Conservation (phyloP, 176 grass and related monocot species). For the Oryza punctata region DNA sequence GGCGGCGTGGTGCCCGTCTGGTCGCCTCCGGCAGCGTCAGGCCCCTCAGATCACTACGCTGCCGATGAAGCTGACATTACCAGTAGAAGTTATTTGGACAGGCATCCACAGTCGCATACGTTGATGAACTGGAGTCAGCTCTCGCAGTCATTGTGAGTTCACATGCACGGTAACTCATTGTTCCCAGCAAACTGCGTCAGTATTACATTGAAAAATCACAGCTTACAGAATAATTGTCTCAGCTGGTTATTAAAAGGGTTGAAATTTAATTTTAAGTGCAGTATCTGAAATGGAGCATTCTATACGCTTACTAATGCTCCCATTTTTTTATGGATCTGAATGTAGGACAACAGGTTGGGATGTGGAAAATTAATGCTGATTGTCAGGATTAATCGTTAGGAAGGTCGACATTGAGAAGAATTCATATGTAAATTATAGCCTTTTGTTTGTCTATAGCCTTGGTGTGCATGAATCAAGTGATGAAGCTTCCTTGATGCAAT, state of each 20-base stretch:
- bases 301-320: conserved; percentile 29
- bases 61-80: conserved; percentile 66
- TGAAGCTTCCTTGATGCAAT: conserved; percentile 41
- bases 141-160: conserved; percentile 74
- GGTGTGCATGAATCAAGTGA: conserved; percentile 40
- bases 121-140: conserved; percentile 90
- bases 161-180: conserved; percentile 47
- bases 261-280: conserved; percentile 11
- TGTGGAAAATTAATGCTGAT: conserved; percentile 42
- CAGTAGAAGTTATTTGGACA: conserved; percentile 64
- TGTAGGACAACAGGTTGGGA: conserved; percentile 78
- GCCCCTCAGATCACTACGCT: conserved; percentile 56
- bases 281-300: conserved; percentile 15
- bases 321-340: conserved; percentile 25
- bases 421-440: conserved; percentile 62
- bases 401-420: conserved; percentile 25
- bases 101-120: conserved; percentile 65
- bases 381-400: conserved; percentile 50
- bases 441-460: conserved; percentile 49
- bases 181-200: not conserved
- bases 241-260: not conserved
- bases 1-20: conserved; percentile 88
- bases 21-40: conserved; percentile 70
- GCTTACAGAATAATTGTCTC: not conserved
- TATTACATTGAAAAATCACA: not conserved